These are phyloP conservation scores for Plantago ovata DNA, from an alignment of 257 asterid genomes.

Conservation along the genomic window DNA sequence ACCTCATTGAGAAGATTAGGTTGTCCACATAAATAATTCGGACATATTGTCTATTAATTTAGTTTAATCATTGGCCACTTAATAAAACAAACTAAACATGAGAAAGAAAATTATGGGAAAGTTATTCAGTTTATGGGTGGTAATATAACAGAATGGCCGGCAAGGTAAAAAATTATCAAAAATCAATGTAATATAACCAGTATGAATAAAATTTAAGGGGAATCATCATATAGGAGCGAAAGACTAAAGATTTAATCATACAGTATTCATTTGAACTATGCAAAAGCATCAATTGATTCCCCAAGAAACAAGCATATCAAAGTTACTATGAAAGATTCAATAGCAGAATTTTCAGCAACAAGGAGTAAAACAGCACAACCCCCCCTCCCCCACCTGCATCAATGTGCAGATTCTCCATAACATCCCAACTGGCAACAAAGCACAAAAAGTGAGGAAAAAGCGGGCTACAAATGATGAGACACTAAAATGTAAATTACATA, in stretches of 20 bases:
- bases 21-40: conserved; percentile 11
- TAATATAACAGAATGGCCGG: conserved; percentile 34
- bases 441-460: too few relatives aligned
- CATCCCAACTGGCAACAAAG: too few relatives aligned
- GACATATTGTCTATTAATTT: conserved; percentile 16
- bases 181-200: too few relatives aligned
- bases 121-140: conserved; percentile 34
- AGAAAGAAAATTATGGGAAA: background rate
- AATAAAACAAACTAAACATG: background rate
- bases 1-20: conserved; percentile 19
- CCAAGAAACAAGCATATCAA: too few relatives aligned
- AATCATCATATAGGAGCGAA: conserved; percentile 63
- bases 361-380: too few relatives aligned
- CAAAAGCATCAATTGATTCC: conserved; percentile 45
- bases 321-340: too few relatives aligned
- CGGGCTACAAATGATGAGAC: too few relatives aligned
- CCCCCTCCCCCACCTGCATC: too few relatives aligned
- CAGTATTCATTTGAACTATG: conserved; percentile 54
- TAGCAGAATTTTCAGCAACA: too few relatives aligned
- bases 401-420: too few relatives aligned
- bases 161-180: conserved; percentile 30
- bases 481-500: too few relatives aligned
- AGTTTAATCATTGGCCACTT: conserved; percentile 19
- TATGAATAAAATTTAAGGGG: too few relatives aligned
- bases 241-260: conserved; percentile 42